A percentile compares a stretch with the other conserved stretches of the same genome.
phyloP scores from a whole-genome alignment of 441 rosid species.

The Biscutella laevigata region DNA sequence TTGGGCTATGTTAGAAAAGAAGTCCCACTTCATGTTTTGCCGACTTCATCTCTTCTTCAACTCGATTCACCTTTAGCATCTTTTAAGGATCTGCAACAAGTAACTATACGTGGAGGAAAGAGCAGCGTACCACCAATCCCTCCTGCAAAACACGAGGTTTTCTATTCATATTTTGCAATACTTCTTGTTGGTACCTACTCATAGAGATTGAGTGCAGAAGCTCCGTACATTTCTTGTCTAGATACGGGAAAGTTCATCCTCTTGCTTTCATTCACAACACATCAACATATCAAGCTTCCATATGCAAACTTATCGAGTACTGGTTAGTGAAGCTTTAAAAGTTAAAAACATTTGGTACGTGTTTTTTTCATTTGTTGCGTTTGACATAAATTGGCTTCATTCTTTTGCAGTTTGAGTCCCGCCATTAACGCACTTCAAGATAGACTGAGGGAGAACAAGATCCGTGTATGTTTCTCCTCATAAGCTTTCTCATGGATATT shows the following conservation, averaged over 20 bases:
- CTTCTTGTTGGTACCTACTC: background rate
- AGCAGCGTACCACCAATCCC: conserved; percentile 74
- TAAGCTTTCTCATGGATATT: background rate
- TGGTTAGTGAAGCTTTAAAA: conserved; percentile 56
- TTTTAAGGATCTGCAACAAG: conserved; percentile 76
- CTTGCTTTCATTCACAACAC: conserved; percentile 84
- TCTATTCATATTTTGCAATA: background rate
- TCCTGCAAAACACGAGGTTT: conserved; percentile 67
- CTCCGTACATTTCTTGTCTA: conserved; percentile 10
- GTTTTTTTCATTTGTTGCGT: background rate
- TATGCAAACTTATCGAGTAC: conserved; percentile 90
- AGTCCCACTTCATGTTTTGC: conserved; percentile 74
- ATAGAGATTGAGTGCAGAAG: conserved; percentile 11
- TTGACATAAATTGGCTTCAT: conserved; percentile 7
- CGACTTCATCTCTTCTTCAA: conserved; percentile 56
- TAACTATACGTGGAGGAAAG: conserved; percentile 70
- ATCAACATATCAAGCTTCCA: conserved; percentile 87
- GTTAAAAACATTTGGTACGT: background rate
- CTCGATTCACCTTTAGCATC: conserved; percentile 70
- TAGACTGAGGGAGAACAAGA: conserved; percentile 72
- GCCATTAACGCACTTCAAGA: conserved; percentile 82
- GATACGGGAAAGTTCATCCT: conserved; percentile 81
- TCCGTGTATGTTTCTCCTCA: conserved; percentile 44
- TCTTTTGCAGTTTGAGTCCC: conserved; percentile 71
- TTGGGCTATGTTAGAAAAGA: conserved; percentile 54